Evolutionary conservation across 306 rosid species (phyloP).

Genomic region (Elaeagnus macrophylla): DNA sequence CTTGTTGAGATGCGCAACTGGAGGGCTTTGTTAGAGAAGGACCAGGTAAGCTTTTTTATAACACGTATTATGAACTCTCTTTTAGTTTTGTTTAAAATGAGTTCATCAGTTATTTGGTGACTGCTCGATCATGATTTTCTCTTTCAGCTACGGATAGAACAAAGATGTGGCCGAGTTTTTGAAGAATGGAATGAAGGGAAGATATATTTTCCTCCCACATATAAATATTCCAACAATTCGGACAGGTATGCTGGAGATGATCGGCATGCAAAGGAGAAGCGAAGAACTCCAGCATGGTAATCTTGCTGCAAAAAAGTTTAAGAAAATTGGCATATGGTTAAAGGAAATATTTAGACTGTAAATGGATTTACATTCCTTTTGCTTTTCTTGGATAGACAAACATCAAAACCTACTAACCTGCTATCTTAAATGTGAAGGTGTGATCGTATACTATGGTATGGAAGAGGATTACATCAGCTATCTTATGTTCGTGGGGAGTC

Average conservation of each 20-base stretch:
- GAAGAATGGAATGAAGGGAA: constrained; percentile 90
- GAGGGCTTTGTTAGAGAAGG: constrained; percentile 78
- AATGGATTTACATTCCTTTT: background rate
- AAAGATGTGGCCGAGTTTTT: constrained; percentile 65
- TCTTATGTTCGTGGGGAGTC: constrained; percentile 95
- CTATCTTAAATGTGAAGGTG: constrained; percentile 55
- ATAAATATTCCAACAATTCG: constrained; percentile 91
- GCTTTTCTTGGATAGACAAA: background rate
- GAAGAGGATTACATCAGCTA: constrained; percentile 77
- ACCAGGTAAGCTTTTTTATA: constrained; percentile 55
- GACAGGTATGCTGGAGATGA: constrained; percentile 92
- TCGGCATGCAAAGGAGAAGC: constrained; percentile 69
- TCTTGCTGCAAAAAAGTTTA: constrained; percentile 4
- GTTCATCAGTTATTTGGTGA: constrained; percentile 11
- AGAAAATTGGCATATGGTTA: background rate
- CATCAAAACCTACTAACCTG: constrained; percentile 9
- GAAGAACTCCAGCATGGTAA: constrained; percentile 99
- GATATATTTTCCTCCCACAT: constrained; percentile 97
- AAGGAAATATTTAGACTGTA: background rate
- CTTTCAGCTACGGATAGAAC: constrained; percentile 81
- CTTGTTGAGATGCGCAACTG: constrained; percentile 93
- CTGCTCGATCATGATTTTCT: constrained; percentile 6
- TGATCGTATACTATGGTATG: constrained; percentile 88
- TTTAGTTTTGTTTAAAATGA: constrained; percentile 5
- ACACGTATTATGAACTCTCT: background rate